Base-by-base conservation (phyloP, 2,329 filamentous ascomycete genomes). In the Claviceps sp. region DNA sequence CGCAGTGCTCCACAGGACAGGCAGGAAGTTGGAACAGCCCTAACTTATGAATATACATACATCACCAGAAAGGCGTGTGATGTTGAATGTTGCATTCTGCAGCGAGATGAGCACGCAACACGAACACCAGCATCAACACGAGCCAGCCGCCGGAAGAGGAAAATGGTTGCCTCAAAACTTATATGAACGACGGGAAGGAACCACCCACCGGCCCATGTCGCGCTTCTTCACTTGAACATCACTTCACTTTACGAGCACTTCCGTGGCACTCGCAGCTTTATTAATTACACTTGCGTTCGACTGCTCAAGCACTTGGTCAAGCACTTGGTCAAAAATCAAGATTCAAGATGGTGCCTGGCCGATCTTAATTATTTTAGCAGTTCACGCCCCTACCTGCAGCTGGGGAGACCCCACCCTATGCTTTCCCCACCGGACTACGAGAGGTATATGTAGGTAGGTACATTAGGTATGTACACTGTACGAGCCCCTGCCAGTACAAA, bases 331-430 rank as follows among this genome's bases (percentile, higher is more conserved):
- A 11, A 9, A 11, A 24, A 34, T 34, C 30, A 34, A 34, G 30
- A 11, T 34, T 34, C 30, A 34, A 34, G 30, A 34, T 34, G 30
- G 18, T 42, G 40, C 40, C 40, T 42, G 40, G 26, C n/a, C 14
- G 30, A n/a, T 47, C 44, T 50, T n/a, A n/a, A n/a, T n/a, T n/a
- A n/a, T n/a, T n/a, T n/a, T 13, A n/a, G 18, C 24, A 50, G 16
- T 36, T n/a, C 38, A 52, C 34, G 14, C 47, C 52, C 47, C 46
- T 43, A 45, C 50, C 51, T 50, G 47, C 22, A 45, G 38, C 49
- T 47, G 48, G 40, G 5, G 47, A 13, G 37, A 46, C 34, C 50
- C 50, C 30, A 34, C 9, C 30, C 2, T 30, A 30, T 30, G 26
- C 26, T 16, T 47, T 44, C 53, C 38, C 51, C 54, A 50, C 49